Percentiles rank a stretch among this genome's conserved stretches.
These are phyloP conservation scores for Alternaria atra DNA, from an alignment of 2,329 filamentous ascomycete species.

Conservation along the genomic window DNA sequence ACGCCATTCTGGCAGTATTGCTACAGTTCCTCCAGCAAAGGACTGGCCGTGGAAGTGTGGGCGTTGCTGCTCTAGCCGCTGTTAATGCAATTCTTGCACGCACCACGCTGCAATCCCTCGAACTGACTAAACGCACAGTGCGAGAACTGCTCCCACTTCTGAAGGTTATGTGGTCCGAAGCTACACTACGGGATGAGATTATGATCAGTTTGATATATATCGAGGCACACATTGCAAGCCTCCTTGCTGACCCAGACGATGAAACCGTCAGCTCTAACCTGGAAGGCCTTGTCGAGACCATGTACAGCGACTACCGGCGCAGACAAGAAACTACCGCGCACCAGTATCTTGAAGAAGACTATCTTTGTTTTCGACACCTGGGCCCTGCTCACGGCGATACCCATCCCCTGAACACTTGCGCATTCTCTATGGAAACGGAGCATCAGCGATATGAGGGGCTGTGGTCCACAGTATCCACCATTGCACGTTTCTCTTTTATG, in stretches of 20 bases:
- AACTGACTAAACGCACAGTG: slow-evolving; percentile 68
- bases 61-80: slow-evolving; percentile 76
- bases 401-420: slow-evolving; percentile 40
- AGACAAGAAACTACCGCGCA: slow-evolving; percentile 64
- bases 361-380: slow-evolving; percentile 65
- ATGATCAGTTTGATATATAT: slow-evolving; percentile 75
- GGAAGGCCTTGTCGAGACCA: slow-evolving; percentile 71
- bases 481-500: slow-evolving; percentile 51
- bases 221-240: slow-evolving; percentile 51
- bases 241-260: slow-evolving; percentile 38
- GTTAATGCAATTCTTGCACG: slow-evolving; percentile 75
- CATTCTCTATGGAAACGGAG: slow-evolving; percentile 48
- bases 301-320: slow-evolving; percentile 82
- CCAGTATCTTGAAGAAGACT: slow-evolving; percentile 73
- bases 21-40: slow-evolving; percentile 70
- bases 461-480: slow-evolving; percentile 52
- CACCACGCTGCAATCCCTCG: slow-evolving; percentile 73
- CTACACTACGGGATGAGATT: slow-evolving; percentile 75
- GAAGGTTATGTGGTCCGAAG: slow-evolving; percentile 74
- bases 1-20: slow-evolving; percentile 65
- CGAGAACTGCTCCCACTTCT: slow-evolving; percentile 74
- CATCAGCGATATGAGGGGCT: slow-evolving; percentile 40
- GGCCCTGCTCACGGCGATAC: slow-evolving; percentile 42
- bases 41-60: slow-evolving; percentile 71
- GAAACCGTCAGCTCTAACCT: slow-evolving; percentile 54